phyloP scores from a whole-genome alignment of 352 stramenopile genomes.

The Globisporangium megalacanthum region DNA sequence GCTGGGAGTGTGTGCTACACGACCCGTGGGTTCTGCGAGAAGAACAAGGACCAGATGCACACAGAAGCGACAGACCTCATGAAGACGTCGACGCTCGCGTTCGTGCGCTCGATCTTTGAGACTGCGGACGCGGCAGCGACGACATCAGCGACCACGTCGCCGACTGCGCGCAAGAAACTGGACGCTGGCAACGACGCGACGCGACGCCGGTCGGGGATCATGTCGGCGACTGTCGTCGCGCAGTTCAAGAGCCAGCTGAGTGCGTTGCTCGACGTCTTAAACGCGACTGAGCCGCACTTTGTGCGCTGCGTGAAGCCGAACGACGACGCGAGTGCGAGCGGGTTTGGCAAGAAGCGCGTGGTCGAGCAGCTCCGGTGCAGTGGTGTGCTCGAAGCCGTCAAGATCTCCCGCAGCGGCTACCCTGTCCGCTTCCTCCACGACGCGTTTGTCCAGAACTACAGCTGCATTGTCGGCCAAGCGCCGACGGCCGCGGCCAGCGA shows the following conservation, averaged over 20 bases:
- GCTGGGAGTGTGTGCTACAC: slow-evolving; percentile 81
- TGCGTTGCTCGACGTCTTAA: slow-evolving; percentile 91
- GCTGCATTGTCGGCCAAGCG: slow-evolving; percentile 51
- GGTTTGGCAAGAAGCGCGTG: slow-evolving; percentile 64
- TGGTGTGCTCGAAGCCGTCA: slow-evolving; percentile 84
- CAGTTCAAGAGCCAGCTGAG: slow-evolving; percentile 94
- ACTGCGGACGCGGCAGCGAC: slow-evolving; percentile 15
- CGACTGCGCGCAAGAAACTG: slow-evolving; percentile 9
- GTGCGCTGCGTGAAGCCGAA: slow-evolving; percentile 91
- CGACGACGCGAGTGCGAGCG: slow-evolving; percentile 45
- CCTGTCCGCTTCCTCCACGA: slow-evolving; percentile 94
- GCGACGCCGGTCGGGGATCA: slow-evolving; percentile 63
- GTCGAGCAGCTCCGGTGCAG: slow-evolving; percentile 84
- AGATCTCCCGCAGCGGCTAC: slow-evolving; percentile 86
- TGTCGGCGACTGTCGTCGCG: slow-evolving; percentile 79
- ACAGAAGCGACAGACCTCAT: slow-evolving; percentile 72
- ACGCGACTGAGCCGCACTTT: slow-evolving; percentile 92
- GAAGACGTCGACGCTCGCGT: slow-evolving; percentile 51
- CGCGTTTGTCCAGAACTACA: slow-evolving; percentile 87
- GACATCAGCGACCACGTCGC: slow-evolving; percentile 7
- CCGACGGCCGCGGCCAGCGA: slow-evolving; percentile 30
- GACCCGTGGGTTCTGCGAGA: slow-evolving; percentile 78
- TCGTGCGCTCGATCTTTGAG: slow-evolving; percentile 72
- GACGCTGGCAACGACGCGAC: slow-evolving; percentile 21
- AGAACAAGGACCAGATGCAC: slow-evolving; percentile 89